Evolutionary conservation across 1,284 basidiomycete genomes (phyloP), one percentile per base, ranked within the genome.

Genomic region (Neolentinus lepideus): DNA sequence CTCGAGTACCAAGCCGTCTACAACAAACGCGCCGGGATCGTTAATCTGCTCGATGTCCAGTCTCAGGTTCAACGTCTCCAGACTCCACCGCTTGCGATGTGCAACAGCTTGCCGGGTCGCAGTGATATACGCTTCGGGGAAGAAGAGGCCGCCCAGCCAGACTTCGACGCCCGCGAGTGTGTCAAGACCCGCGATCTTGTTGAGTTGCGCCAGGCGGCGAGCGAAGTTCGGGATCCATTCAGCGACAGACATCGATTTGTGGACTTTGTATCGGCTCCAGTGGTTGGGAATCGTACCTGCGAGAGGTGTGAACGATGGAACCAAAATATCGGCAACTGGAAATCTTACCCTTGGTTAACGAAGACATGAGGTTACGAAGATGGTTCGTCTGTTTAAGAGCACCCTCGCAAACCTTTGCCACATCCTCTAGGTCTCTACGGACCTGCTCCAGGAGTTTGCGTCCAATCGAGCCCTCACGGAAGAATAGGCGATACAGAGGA

Each of bases 351-450:
- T 95, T 95, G 14, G 88, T 94, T 57, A 97, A 72, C 45, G 87
- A 82, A 62, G 90, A 91, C 83, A 96, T 88, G 35, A 97, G 76
- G 2, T 81, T 85, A 38, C 94, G 88, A 26, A 96, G 75, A 66
- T 96, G 92, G 68, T 97, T 98, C 1, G 94, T 97, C 71, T 96
- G 95, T 75, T 96, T 97, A 56, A 93, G 73, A 60, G 81, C 81
- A 55, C 94, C 94, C 60, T 85, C 79, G 70, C 92, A 95, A 47
- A 96, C 92, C 64, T 85, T 83, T 60, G 88, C 80, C 29, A 97
- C 83, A 61, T 93, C 88, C 12, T 74, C 71, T 24, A 98, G 80
- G 66, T 97, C 95, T 65, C 77, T 83, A 57, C 85, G 80, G 57
- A 98, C 88, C 59, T 87, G 84, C 12, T 74, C 73, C 14, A 97